Percentiles rank a stretch among this genome's conserved stretches.
Conservation (phyloP, 2,329 filamentous ascomycete species). For the Pleurostoma richardsiae region DNA sequence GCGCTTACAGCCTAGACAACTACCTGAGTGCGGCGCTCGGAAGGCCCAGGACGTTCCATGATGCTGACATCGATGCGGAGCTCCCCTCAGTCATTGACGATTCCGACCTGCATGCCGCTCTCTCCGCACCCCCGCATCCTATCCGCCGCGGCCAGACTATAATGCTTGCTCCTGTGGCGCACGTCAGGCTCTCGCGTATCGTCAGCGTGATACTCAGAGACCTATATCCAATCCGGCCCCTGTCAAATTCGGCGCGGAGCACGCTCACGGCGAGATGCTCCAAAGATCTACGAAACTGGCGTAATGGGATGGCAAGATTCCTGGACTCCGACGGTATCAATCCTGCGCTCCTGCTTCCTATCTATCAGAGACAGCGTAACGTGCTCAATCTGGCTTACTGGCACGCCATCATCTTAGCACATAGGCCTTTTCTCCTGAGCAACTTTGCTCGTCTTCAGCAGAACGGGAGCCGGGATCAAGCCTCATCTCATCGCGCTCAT, state of each 20-base stretch:
- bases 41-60: constrained; percentile 55
- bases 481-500: background rate
- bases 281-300: constrained; percentile 26
- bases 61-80: constrained; percentile 61
- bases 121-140: background rate
- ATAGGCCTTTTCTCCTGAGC: constrained; percentile 29
- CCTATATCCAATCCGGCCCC: constrained; percentile 28
- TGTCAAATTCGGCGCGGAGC: constrained; percentile 17
- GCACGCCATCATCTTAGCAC: constrained; percentile 33
- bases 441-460: constrained; percentile 22
- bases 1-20: constrained; percentile 58
- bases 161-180: constrained; percentile 28
- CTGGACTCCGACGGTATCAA: constrained; percentile 30
- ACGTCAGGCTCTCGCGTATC: constrained; percentile 28
- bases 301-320: constrained; percentile 25
- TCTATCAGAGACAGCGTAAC: constrained; percentile 34
- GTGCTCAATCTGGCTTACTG: constrained; percentile 35
- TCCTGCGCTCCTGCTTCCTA: constrained; percentile 25
- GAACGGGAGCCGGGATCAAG: constrained; percentile 3
- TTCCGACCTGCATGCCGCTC: constrained; percentile 28
- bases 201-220: constrained; percentile 26
- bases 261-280: constrained; percentile 21
- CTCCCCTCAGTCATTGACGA: constrained; percentile 51
- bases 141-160: constrained; percentile 12
- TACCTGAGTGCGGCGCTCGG: constrained; percentile 60